phyloP scores from a whole-genome alignment of 1,139 yeast species.

The Meyerozyma carpophila region DNA sequence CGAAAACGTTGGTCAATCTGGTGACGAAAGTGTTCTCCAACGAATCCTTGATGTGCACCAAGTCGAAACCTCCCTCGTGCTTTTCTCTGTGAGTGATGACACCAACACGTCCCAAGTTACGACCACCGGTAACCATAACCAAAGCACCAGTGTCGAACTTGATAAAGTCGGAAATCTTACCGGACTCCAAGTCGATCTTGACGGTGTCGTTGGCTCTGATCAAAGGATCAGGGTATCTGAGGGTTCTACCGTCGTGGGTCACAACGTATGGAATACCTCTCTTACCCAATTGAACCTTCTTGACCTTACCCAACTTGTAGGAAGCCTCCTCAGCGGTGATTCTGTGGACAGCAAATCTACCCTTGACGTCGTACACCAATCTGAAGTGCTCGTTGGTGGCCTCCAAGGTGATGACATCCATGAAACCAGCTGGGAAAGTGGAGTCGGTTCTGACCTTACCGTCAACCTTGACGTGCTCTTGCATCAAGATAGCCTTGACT shows the following conservation, averaged over 20 bases:
- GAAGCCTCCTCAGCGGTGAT: slow-evolving; percentile 97
- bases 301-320: slow-evolving; percentile 96
- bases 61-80: slow-evolving; percentile 99
- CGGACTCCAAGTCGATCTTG: slow-evolving; percentile 92
- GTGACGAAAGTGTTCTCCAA: slow-evolving; percentile 98
- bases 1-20: slow-evolving; percentile 94
- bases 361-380: slow-evolving; percentile 95
- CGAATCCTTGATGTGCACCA: slow-evolving; percentile 96
- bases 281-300: slow-evolving; percentile 97
- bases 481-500: slow-evolving; percentile 98
- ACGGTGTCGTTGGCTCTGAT: slow-evolving; percentile 96
- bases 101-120: slow-evolving; percentile 99
- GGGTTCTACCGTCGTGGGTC: slow-evolving; percentile 99
- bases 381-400: slow-evolving; percentile 99
- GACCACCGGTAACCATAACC: slow-evolving; percentile 99
- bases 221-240: slow-evolving; percentile 98
- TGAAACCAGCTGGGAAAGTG: slow-evolving; percentile 98
- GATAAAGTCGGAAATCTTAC: slow-evolving; percentile 87
- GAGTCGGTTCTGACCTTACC: slow-evolving; percentile 99
- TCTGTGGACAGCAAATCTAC: slow-evolving; percentile 99
- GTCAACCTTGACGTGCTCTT: slow-evolving; percentile 98
- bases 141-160: slow-evolving; percentile 94
- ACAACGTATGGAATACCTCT: slow-evolving; percentile 97
- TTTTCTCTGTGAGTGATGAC: slow-evolving; percentile 96
- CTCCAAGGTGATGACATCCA: slow-evolving; percentile 95